A percentile compares a stretch with the other conserved stretches of the same genome.
phyloP scores from a whole-genome alignment of 441 rosid species.

The Erodium trifolium region DNA sequence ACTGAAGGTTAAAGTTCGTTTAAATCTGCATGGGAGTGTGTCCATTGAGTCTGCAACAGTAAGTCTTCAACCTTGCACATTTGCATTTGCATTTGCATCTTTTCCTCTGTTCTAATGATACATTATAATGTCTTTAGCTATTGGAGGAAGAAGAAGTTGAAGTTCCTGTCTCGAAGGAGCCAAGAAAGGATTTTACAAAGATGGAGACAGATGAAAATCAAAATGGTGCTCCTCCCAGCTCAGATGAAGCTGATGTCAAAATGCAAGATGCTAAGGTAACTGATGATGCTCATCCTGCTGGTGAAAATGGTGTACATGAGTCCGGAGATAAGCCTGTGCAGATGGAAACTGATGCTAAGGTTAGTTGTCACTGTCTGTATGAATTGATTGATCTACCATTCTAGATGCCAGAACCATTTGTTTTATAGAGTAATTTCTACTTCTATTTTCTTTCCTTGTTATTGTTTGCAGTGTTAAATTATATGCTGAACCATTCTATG shows the following conservation, averaged over 20 bases:
- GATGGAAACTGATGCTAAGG: slow-evolving; percentile 89
- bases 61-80: slow-evolving; percentile 23
- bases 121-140: slow-evolving; percentile 37
- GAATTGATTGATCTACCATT: background rate
- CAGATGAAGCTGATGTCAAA: slow-evolving; percentile 56
- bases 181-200: slow-evolving; percentile 41
- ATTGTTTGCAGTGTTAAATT: no score
- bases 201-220: slow-evolving; percentile 73
- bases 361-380: slow-evolving; percentile 11
- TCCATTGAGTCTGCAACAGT: slow-evolving; percentile 82
- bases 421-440: background rate
- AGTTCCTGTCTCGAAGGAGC: slow-evolving; percentile 42
- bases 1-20: slow-evolving; percentile 74
- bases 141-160: slow-evolving; percentile 86
- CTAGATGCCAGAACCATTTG: background rate
- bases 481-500: no score
- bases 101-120: background rate
- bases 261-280: slow-evolving; percentile 69
- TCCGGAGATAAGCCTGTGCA: slow-evolving; percentile 58
- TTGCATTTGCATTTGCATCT: background rate
- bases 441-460: background rate
- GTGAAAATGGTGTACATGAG: slow-evolving; percentile 68
- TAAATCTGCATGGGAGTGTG: slow-evolving; percentile 79
- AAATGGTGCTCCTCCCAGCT: slow-evolving; percentile 32
- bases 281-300: slow-evolving; percentile 36